phyloP scores from a whole-genome alignment of 306 rosid species.

The Cyclanthera cordifolia region DNA sequence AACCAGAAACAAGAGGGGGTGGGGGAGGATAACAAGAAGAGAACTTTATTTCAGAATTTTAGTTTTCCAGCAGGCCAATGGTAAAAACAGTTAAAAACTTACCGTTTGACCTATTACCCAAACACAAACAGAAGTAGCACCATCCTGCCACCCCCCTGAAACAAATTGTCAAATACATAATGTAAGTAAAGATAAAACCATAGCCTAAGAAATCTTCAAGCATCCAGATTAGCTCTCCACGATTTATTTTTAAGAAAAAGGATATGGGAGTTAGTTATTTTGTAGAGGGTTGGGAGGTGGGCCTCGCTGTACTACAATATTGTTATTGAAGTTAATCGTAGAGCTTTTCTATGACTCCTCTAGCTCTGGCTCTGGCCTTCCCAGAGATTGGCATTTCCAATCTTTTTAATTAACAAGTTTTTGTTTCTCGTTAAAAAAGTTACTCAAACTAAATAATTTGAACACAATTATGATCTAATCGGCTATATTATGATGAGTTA shows the following conservation, averaged over 20 bases:
- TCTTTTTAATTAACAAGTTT: background rate
- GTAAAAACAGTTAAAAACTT: slow-evolving; percentile 21
- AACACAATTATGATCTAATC: background rate
- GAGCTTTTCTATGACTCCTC: background rate
- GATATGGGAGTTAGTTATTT: background rate
- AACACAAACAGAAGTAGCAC: slow-evolving; percentile 80
- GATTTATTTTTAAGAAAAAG: background rate
- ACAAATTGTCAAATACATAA: slow-evolving; percentile 18
- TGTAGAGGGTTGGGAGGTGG: background rate
- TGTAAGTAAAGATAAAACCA: slow-evolving; percentile 12
- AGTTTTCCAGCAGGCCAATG: background rate
- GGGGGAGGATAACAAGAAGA: too few species aligned
- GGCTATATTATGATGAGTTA: background rate
- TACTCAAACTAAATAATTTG: background rate
- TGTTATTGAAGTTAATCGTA: background rate
- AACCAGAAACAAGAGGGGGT: too few species aligned
- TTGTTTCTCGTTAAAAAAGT: background rate
- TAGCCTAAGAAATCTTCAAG: slow-evolving; percentile 12
- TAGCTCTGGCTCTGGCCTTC: slow-evolving; percentile 2
- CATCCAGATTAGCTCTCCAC: background rate
- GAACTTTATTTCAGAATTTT: background rate
- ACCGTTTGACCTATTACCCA: slow-evolving; percentile 78
- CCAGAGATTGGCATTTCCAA: background rate
- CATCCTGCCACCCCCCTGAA: slow-evolving; percentile 91
- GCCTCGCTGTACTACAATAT: background rate